Evolutionary conservation across 1,139 yeast genomes (phyloP), one percentile per base, ranked within the genome.

Genomic region (Pichia sp.): DNA sequence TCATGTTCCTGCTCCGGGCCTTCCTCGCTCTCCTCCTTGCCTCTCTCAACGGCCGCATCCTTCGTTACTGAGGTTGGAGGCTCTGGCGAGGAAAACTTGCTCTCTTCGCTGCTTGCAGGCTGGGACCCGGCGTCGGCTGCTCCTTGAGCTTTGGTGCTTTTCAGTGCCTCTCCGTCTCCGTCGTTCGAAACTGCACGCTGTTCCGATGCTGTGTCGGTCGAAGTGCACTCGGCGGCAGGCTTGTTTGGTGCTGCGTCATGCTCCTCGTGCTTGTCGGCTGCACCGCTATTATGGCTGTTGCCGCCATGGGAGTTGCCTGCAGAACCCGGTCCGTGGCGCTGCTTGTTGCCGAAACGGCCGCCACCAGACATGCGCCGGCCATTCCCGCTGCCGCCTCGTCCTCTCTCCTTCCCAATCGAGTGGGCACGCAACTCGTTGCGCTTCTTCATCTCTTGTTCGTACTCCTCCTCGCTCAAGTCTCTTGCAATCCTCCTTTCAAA

Each of bases 391-490:
- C 16, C 18, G 4, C 43, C 28, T 22, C 34, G 44, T 41, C 31
- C 23, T 42, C 23, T 18, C 10, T 43, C 25, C 25, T 43, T 18
- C 22, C 23, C 25, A 28, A 16, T 19, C 9, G 25, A 23, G 7
- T 42, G 34, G 10, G 13, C 3, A 26, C 36, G 25, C 13, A 19
- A 21, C 23, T 43, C 42, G 39, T 44, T 44, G 13, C 42, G 48
- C 41, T 52, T 54, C 4, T 37, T 46, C 23, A 54, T 43, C 36
- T 54, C 55, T 18, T 41, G 18, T 28, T 49, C 48, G 31, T 51
- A 54, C 43, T 54, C 57, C 37, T 54, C 53, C 5, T 44, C 40
- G 28, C 53, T 54, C 31, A 54, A 28, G n/a, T 54, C 55, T 21
- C 57, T 37, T 3, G 55, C 55, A 13, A 39, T 31, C 23, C 57